Conservation (phyloP, 805 yeast genomes). For the Teunomyces stri region DNA sequence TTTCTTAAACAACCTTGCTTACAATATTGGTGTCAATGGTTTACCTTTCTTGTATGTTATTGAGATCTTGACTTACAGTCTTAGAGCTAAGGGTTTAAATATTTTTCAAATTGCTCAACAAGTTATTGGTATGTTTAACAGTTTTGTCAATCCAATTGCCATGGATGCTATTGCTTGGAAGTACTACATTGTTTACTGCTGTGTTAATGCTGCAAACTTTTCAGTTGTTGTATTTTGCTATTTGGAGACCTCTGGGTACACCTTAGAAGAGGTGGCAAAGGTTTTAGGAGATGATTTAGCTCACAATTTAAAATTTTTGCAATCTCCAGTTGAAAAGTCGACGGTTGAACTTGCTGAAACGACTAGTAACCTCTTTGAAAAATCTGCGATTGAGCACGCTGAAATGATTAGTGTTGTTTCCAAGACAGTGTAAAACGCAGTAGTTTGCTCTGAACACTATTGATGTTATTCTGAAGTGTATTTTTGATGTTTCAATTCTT, state of each 20-base stretch:
- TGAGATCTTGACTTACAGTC: constrained; percentile 37
- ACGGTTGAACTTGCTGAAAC: constrained; percentile 1
- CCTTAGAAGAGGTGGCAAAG: constrained; percentile 43
- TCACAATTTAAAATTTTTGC: background rate
- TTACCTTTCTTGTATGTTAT: constrained; percentile 46
- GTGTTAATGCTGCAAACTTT: constrained; percentile 27
- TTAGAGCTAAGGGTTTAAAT: constrained; percentile 42
- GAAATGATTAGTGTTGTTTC: background rate
- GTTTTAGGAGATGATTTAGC: constrained; percentile 36
- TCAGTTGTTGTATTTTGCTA: constrained; percentile 28
- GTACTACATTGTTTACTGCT: constrained; percentile 41
- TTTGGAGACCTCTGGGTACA: constrained; percentile 43
- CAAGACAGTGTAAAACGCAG: background rate
- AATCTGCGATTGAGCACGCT: background rate
- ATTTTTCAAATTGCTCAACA: constrained; percentile 15
- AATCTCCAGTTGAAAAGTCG: background rate
- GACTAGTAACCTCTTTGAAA: background rate
- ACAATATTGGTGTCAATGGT: constrained; percentile 44
- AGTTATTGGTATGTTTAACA: constrained; percentile 22
- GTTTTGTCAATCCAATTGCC: constrained; percentile 30
- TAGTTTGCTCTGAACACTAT: background rate
- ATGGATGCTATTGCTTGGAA: constrained; percentile 42
- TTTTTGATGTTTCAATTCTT: background rate
- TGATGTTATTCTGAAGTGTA: background rate
- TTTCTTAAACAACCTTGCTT: constrained; percentile 43